Conservation (phyloP, 139 green algal species). For the Tetratostichococcus sp. region DNA sequence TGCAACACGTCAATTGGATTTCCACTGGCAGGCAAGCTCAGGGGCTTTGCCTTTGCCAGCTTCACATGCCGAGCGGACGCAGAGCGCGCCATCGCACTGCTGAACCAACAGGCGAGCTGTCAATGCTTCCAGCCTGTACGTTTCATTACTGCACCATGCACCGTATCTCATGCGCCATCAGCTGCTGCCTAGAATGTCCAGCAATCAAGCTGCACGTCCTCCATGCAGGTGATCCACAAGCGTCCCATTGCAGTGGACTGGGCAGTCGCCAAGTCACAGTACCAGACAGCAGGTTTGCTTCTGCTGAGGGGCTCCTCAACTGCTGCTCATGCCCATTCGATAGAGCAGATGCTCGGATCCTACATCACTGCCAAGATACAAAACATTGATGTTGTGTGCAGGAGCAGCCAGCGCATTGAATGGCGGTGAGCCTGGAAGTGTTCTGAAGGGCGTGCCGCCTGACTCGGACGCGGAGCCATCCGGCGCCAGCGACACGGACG, state of each 20-base stretch:
- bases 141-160: no score
- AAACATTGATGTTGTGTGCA: no score
- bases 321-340: no score
- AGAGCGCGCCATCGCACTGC: constrained; percentile 62
- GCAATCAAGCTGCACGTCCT: no score
- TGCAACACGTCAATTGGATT: background rate
- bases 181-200: no score
- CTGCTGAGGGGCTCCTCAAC: no score
- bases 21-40: constrained; percentile 29
- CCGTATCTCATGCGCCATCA: no score
- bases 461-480: background rate
- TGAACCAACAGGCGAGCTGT: constrained; percentile 65
- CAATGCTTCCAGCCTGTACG: no score
- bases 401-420: no score
- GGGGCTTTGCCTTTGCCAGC: constrained; percentile 87
- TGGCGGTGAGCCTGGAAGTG: background rate
- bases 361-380: no score
- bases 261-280: constrained; percentile 79
- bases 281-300: background rate
- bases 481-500: background rate
- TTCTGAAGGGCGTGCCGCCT: background rate
- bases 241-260: constrained; percentile 85
- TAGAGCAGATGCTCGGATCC: no score
- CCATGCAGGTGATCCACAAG: background rate
- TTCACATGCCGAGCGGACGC: constrained; percentile 73